These are phyloP conservation scores for Thelonectria olida DNA, from an alignment of 2,329 filamentous ascomycete species.

Conservation along the genomic window DNA sequence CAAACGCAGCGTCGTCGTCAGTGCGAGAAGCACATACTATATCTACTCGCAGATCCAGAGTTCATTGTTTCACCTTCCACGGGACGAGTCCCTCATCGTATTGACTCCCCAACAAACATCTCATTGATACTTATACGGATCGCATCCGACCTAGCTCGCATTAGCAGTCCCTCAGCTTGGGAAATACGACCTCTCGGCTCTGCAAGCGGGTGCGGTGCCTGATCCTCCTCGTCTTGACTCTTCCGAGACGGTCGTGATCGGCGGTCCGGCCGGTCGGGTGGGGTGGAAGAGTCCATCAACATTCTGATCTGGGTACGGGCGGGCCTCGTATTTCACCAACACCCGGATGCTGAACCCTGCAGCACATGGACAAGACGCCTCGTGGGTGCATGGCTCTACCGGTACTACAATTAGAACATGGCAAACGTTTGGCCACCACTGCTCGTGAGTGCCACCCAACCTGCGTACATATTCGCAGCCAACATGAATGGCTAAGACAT, in stretches of 20 bases:
- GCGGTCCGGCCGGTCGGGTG: not conserved
- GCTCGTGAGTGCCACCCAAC: not conserved
- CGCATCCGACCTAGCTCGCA: too few relatives aligned
- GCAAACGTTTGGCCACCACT: not conserved
- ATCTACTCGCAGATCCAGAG: not conserved
- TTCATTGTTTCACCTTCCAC: not conserved
- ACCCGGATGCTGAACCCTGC: not conserved
- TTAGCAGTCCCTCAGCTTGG: not conserved
- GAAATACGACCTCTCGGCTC: not conserved
- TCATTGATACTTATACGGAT: not conserved
- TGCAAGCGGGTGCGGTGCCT: not conserved
- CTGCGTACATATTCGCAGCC: too few relatives aligned
- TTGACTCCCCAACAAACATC: not conserved
- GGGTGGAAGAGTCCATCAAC: not conserved
- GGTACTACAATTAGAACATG: not conserved
- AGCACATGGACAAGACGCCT: not conserved
- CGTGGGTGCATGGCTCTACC: not conserved
- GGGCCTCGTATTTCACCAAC: not conserved
- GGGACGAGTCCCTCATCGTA: not conserved
- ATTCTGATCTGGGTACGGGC: not conserved
- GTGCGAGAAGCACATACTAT: not conserved
- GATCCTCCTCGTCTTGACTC: not conserved
- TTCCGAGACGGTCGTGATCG: not conserved
- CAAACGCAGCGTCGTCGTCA: not conserved
- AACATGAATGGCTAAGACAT: not conserved